Evolutionary conservation across 2,329 filamentous ascomycete genomes (phyloP).

Genomic region (Arthroderma sp.): DNA sequence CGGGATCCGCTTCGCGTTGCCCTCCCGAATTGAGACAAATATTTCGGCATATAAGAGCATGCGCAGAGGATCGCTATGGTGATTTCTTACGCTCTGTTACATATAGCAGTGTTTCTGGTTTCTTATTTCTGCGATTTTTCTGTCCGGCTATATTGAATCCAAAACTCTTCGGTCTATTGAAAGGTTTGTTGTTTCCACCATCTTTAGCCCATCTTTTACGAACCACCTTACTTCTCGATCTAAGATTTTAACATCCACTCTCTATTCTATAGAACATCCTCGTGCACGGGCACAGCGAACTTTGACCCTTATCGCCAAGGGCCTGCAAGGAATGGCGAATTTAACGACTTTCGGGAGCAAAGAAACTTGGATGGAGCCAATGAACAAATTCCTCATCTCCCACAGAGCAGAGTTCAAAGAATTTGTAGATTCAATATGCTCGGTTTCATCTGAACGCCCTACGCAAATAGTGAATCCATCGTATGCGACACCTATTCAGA

Average conservation of each 20-base stretch:
- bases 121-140: constrained; percentile 87
- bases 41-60: constrained; percentile 80
- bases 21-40: constrained; percentile 73
- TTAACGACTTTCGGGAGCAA: constrained; percentile 85
- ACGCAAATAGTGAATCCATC: constrained; percentile 58
- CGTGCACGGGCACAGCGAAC: constrained; percentile 72
- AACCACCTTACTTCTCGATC: neutral
- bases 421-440: constrained; percentile 77
- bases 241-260: constrained; percentile 12
- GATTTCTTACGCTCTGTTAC: constrained; percentile 79
- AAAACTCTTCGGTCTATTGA: constrained; percentile 77
- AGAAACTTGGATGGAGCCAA: constrained; percentile 97
- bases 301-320: constrained; percentile 83
- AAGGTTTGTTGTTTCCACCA: constrained; percentile 35
- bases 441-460: constrained; percentile 60
- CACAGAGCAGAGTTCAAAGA: constrained; percentile 71
- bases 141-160: constrained; percentile 93
- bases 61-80: constrained; percentile 87
- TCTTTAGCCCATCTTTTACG: neutral
- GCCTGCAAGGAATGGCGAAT: constrained; percentile 79
- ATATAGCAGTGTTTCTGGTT: constrained; percentile 90
- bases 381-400: constrained; percentile 73
- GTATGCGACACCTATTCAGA: constrained; percentile 86
- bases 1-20: constrained; percentile 57
- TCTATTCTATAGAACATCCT: constrained; percentile 53